phyloP scores from a whole-genome alignment of 176 grass and related monocot species.

The Elymus sibiricus region DNA sequence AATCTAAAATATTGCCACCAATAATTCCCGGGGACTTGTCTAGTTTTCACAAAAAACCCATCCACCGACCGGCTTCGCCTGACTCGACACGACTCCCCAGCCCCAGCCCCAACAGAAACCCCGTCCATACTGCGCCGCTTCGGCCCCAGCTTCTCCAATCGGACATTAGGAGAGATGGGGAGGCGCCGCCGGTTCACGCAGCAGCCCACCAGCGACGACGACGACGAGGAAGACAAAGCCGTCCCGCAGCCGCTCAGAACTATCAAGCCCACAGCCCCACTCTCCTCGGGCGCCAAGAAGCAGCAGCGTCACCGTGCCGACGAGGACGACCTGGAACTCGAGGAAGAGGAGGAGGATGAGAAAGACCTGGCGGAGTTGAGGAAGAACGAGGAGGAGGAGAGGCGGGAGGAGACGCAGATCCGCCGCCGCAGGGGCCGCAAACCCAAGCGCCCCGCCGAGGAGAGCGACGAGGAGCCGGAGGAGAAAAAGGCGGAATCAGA shows the following conservation, averaged over 20 bases:
- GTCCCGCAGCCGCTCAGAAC: slow-evolving; percentile 7
- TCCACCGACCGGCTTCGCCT: neutral
- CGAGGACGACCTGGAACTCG: slow-evolving; percentile 31
- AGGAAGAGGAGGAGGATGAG: slow-evolving; percentile 58
- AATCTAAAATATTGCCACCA: too few relatives aligned
- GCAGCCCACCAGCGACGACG: slow-evolving; percentile 58
- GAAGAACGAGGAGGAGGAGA: slow-evolving; percentile 45
- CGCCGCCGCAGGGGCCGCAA: slow-evolving; percentile 35
- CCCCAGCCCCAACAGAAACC: neutral
- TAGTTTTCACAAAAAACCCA: neutral
- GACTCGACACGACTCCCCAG: neutral
- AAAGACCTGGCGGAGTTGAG: slow-evolving; percentile 51
- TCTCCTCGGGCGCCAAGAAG: slow-evolving; percentile 24
- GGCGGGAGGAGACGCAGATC: slow-evolving; percentile 41
- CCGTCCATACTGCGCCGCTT: neutral
- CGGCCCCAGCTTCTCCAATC: neutral
- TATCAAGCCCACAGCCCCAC: neutral
- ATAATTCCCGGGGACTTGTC: too few relatives aligned
- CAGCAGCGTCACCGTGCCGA: slow-evolving; percentile 26
- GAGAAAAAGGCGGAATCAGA: neutral
- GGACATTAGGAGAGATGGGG: slow-evolving; percentile 50
- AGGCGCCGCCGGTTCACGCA: slow-evolving; percentile 62
- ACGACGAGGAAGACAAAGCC: slow-evolving; percentile 46
- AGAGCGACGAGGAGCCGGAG: slow-evolving; percentile 32
- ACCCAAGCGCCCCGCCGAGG: slow-evolving; percentile 29